Evolutionary conservation across 805 yeast species (phyloP).

Genomic region (Scheffersomyces amazonensis): DNA sequence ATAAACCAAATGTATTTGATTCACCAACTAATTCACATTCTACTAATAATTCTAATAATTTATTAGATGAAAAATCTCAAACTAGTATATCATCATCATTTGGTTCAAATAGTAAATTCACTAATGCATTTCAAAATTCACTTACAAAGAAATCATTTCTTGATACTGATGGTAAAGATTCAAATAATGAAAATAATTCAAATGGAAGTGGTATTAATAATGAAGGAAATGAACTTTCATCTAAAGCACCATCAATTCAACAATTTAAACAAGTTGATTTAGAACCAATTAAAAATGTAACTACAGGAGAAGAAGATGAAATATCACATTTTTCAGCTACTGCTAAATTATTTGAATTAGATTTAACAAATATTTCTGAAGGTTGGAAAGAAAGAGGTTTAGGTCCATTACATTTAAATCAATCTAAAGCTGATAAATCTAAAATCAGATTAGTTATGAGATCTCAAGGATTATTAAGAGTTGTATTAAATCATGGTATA

Average conservation of each 20-base stretch:
- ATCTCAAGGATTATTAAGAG: constrained; percentile 79
- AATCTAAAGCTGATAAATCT: constrained; percentile 28
- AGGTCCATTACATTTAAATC: constrained; percentile 82
- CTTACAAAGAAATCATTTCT: constrained; percentile 55
- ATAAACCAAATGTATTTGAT: constrained; percentile 24
- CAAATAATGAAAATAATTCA: constrained; percentile 13
- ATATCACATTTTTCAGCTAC: constrained; percentile 61
- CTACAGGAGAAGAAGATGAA: constrained; percentile 93
- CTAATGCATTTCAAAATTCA: constrained; percentile 55
- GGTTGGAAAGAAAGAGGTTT: constrained; percentile 98
- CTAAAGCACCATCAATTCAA: constrained; percentile 16
- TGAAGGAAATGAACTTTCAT: constrained; percentile 9
- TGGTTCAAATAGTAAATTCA: constrained; percentile 46
- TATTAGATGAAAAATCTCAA: constrained; percentile 6
- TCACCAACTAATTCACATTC: constrained; percentile 3
- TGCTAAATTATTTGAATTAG: constrained; percentile 76
- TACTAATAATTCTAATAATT: constrained; percentile 3
- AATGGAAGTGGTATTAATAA: too few relatives aligned
- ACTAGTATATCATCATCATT: constrained; percentile 23
- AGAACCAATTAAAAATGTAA: constrained; percentile 50
- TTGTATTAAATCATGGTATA: constrained; percentile 74
- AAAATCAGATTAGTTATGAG: constrained; percentile 83
- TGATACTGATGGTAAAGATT: constrained; percentile 41
- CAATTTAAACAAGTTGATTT: constrained; percentile 59
- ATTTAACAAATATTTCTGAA: constrained; percentile 56